phyloP scores from a whole-genome alignment of 495 filamentous ascomycete genomes.

The Neurospora discreta region DNA sequence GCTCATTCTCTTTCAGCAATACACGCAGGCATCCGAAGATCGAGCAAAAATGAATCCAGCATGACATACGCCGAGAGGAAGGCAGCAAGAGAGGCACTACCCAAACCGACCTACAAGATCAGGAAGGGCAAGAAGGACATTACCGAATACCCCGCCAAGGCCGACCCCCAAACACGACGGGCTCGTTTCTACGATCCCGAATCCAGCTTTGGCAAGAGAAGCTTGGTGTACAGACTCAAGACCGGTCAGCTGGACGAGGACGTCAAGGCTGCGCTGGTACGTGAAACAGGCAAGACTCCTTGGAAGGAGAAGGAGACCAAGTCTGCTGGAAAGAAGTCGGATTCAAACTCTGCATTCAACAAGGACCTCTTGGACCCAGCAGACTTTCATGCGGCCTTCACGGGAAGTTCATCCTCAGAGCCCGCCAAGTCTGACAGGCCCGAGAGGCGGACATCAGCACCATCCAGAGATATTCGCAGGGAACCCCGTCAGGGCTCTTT shows the following conservation, averaged over 20 bases:
- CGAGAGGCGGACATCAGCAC: background rate
- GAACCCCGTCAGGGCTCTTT: background rate
- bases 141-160: constrained; percentile 20
- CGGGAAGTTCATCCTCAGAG: background rate
- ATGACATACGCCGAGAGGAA: constrained; percentile 18
- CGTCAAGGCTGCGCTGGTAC: constrained; percentile 1
- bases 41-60: constrained; percentile 5
- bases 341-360: background rate
- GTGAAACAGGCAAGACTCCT: background rate
- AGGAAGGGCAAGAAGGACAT: constrained; percentile 37
- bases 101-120: constrained; percentile 24
- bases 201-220: constrained; percentile 32
- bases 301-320: background rate
- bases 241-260: constrained; percentile 15
- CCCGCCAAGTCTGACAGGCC: background rate
- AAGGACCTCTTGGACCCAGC: background rate
- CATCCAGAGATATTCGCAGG: background rate
- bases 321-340: background rate
- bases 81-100: constrained; percentile 9
- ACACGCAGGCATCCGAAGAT: constrained; percentile 15
- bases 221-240: constrained; percentile 32
- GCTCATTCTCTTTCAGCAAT: constrained; percentile 20
- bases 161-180: constrained; percentile 22
- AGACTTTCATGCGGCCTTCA: background rate
- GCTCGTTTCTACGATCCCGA: constrained; percentile 33